These are phyloP conservation scores for Podila epicladia DNA, from an alignment of 192 early-diverging fungal genomes.

Conservation along the genomic window DNA sequence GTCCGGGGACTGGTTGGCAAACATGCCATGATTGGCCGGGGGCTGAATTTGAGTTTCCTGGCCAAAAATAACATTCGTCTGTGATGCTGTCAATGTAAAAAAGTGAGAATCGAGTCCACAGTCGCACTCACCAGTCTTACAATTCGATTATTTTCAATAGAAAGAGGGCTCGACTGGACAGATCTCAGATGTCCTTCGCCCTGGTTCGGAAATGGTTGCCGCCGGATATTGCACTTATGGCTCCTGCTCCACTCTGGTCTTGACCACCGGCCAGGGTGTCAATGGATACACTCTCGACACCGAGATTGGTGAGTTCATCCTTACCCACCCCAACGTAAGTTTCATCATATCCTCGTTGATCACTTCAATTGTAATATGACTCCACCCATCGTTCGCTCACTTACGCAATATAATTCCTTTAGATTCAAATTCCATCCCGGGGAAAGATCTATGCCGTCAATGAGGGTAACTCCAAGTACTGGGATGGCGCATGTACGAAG, in stretches of 20 bases:
- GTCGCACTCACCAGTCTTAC: no score
- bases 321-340: conserved; percentile 93
- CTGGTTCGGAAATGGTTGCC: conserved; percentile 91
- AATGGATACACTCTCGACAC: conserved; percentile 98
- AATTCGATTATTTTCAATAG: neutral
- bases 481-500: conserved; percentile 84
- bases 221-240: conserved; percentile 99
- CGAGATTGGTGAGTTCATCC: conserved; percentile 95
- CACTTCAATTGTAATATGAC: neutral
- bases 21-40: neutral
- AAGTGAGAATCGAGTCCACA: neutral
- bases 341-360: neutral
- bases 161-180: conserved; percentile 60
- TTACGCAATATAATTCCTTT: neutral
- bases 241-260: conserved; percentile 82
- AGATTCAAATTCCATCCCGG: conserved; percentile 75
- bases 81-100: no score
- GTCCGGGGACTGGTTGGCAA: neutral
- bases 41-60: neutral
- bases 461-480: conserved; percentile 95
- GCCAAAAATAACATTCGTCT: conserved; percentile 6
- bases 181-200: conserved; percentile 83
- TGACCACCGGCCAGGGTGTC: conserved; percentile 85
- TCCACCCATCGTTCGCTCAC: neutral
- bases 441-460: conserved; percentile 99